These are phyloP conservation scores for Trametes cinnabarina DNA, from an alignment of 768 basidiomycete genomes.

Conservation along the genomic window DNA sequence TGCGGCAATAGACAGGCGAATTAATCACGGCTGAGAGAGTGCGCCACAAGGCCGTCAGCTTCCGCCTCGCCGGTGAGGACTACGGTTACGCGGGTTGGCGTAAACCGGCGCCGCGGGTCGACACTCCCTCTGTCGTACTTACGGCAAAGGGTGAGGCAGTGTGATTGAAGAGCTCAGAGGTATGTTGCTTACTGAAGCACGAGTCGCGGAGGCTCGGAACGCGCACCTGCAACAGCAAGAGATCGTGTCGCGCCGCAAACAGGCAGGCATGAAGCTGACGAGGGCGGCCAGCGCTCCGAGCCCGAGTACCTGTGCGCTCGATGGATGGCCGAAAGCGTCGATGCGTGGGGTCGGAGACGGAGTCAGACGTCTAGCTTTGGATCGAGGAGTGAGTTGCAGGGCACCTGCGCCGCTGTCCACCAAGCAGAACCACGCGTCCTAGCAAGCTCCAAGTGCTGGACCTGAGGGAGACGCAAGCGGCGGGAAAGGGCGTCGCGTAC, in stretches of 20 bases:
- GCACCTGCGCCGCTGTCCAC: neutral
- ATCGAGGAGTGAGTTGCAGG: neutral
- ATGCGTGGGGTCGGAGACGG: neutral
- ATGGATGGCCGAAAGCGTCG: neutral
- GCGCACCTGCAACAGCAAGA: too few species aligned
- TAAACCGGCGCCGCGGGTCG: neutral
- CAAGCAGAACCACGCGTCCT: neutral
- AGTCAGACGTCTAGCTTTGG: neutral
- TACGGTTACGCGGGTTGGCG: too few species aligned
- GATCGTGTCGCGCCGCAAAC: too few species aligned
- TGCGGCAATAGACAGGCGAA: neutral
- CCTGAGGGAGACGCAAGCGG: neutral
- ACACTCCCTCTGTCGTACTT: neutral
- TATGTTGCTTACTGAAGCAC: neutral
- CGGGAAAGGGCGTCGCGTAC: neutral
- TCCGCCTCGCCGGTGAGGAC: neutral
- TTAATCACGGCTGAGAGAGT: conserved; percentile 8
- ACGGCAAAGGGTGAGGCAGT: neutral
- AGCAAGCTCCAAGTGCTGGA: neutral
- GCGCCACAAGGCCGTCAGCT: conserved; percentile 12
- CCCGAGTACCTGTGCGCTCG: neutral
- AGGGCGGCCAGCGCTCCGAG: neutral
- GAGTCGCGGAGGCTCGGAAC: too few species aligned
- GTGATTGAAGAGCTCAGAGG: neutral
- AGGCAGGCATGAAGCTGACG: too few species aligned